Conservation (phyloP, 306 rosid species). For the Lagenaria siceraria region DNA sequence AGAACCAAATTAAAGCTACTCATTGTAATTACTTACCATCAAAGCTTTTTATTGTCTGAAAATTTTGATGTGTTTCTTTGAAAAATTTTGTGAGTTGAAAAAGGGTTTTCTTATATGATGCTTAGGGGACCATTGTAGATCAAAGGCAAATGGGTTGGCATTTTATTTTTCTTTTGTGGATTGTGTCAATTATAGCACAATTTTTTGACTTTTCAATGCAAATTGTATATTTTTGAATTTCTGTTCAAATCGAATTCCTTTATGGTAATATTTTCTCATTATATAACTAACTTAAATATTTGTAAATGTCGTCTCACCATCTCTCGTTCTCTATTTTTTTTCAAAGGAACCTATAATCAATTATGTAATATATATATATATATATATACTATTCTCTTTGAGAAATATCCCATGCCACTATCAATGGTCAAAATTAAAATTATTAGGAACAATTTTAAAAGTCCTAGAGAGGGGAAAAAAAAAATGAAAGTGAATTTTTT, state of each 20-base stretch:
- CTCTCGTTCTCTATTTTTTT: background rate
- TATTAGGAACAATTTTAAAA: background rate
- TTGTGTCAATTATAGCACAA: slow-evolving; percentile 1
- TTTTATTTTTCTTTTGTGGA: background rate
- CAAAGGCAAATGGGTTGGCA: background rate
- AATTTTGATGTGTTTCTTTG: background rate
- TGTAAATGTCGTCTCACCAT: background rate
- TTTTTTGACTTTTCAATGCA: background rate
- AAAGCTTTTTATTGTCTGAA: background rate
- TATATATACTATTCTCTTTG: background rate
- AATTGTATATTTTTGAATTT: background rate
- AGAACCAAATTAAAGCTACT: background rate
- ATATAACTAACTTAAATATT: background rate
- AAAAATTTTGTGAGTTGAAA: background rate
- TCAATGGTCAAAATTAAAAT: background rate
- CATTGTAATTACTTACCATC: background rate
- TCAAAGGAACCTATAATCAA: background rate
- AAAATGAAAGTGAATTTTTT: background rate
- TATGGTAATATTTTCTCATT: background rate
- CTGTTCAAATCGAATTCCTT: background rate
- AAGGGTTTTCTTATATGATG: background rate
- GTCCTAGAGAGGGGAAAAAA: background rate
- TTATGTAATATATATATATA: background rate
- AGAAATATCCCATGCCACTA: background rate
- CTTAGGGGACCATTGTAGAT: background rate